These are phyloP conservation scores for Pseudogymnoascus pannorum DNA, from an alignment of 2,329 filamentous ascomycete species.

Conservation along the genomic window DNA sequence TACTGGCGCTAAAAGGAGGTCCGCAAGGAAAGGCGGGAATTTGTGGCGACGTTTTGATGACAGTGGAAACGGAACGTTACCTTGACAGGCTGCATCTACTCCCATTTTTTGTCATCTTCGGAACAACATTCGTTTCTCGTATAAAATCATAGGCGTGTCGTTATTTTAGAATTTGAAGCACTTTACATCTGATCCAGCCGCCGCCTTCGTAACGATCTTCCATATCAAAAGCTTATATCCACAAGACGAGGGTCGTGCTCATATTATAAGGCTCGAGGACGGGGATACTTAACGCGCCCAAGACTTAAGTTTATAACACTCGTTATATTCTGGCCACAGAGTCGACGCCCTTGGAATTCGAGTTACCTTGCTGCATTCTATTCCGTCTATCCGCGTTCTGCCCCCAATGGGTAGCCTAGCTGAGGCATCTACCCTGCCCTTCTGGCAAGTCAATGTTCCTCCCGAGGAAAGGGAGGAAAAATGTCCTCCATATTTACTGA, in stretches of 20 bases:
- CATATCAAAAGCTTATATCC: conserved; percentile 4
- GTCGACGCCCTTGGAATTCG: background rate
- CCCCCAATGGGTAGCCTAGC: background rate
- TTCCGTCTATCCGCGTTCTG: background rate
- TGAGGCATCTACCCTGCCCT: conserved; percentile 39
- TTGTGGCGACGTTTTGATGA: conserved; percentile 5
- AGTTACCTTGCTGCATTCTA: background rate
- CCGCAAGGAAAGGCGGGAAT: background rate
- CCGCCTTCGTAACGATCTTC: background rate
- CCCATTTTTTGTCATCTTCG: conserved; percentile 6
- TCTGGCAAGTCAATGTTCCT: conserved; percentile 79
- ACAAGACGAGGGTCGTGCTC: background rate
- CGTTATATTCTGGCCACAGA: background rate
- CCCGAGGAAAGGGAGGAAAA: conserved; percentile 49
- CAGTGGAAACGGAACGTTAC: conserved; percentile 6
- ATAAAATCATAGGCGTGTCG: background rate
- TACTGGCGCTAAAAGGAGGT: background rate
- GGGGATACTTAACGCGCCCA: background rate
- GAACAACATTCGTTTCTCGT: background rate
- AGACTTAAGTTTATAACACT: background rate
- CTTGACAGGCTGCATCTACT: background rate
- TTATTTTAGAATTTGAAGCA: background rate
- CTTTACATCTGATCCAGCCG: background rate
- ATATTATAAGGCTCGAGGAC: background rate
- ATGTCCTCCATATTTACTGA: conserved; percentile 65